Evolutionary conservation across 495 filamentous ascomycete genomes (phyloP).

Genomic region (Pyrenula aspistea): DNA sequence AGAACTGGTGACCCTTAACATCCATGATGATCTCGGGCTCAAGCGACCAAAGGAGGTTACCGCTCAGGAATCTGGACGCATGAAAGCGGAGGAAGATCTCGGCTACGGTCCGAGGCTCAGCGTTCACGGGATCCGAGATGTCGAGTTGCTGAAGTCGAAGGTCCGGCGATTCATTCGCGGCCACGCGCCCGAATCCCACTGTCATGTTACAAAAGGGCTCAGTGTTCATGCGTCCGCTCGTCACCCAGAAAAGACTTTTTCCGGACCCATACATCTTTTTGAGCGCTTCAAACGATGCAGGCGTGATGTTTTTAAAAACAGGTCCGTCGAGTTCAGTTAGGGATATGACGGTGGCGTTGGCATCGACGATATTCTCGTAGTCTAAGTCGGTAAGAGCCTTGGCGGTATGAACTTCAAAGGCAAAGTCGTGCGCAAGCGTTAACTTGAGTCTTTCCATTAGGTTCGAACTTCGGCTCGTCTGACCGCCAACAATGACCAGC

Average conservation of each 20-base stretch:
- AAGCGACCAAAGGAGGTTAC: background rate
- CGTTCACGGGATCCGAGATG: conserved; percentile 10
- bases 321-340: conserved; percentile 30
- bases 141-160: conserved; percentile 19
- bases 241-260: conserved; percentile 26
- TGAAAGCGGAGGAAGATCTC: too few species aligned
- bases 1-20: background rate
- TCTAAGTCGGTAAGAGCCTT: too few species aligned
- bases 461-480: conserved; percentile 3
- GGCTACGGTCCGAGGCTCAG: too few species aligned
- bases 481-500: conserved; percentile 17
- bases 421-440: too few species aligned
- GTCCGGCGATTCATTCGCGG: conserved; percentile 11
- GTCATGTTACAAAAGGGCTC: conserved; percentile 20
- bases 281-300: conserved; percentile 3
- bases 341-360: conserved; percentile 20
- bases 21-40: background rate
- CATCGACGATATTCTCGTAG: background rate
- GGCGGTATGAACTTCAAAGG: background rate
- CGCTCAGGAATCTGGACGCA: too few species aligned
- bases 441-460: too few species aligned
- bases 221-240: conserved; percentile 8
- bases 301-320: conserved; percentile 26
- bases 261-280: conserved; percentile 14
- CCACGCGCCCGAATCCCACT: conserved; percentile 20